These are phyloP conservation scores for Magnaporthales sp. DNA, from an alignment of 2,329 filamentous ascomycete genomes.

Conservation along the genomic window DNA sequence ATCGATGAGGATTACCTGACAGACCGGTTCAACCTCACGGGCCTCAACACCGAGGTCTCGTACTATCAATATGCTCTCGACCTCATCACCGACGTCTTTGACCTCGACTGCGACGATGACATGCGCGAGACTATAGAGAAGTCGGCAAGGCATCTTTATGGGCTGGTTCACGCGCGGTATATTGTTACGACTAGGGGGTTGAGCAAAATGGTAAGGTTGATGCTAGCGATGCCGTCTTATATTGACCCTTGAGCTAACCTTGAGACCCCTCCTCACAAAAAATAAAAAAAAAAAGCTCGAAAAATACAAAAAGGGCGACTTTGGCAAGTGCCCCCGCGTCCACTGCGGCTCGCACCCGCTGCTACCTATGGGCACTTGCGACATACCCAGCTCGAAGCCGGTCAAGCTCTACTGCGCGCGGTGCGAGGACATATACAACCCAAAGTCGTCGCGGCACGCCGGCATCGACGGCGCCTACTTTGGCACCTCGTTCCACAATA, in stretches of 20 bases:
- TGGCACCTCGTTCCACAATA: constrained; percentile 96
- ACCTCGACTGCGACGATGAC: constrained; percentile 96
- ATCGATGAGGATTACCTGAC: constrained; percentile 99
- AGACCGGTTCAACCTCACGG: constrained; percentile 95
- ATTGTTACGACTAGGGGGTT: constrained; percentile 92
- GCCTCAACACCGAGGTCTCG: constrained; percentile 92
- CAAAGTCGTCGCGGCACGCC: constrained; percentile 92
- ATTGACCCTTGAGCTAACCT: neutral
- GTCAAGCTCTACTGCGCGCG: constrained; percentile 96
- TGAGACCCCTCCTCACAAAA: too few species aligned
- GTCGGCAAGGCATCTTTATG: constrained; percentile 90
- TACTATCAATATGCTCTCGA: constrained; percentile 99
- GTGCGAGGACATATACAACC: constrained; percentile 98
- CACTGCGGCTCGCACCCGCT: constrained; percentile 90
- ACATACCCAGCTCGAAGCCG: constrained; percentile 76
- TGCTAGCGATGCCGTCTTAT: neutral
- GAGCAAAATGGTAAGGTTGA: constrained; percentile 76
- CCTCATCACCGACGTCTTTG: constrained; percentile 95
- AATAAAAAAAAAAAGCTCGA: constrained; percentile 69
- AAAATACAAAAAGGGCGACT: constrained; percentile 97
- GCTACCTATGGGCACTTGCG: constrained; percentile 88
- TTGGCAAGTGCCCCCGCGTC: constrained; percentile 95
- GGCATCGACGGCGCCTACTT: constrained; percentile 97
- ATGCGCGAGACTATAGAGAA: constrained; percentile 98
- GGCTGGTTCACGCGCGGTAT: constrained; percentile 90